These are phyloP conservation scores for Plectranthus barbatus DNA, from an alignment of 257 asterid species.

Conservation along the genomic window DNA sequence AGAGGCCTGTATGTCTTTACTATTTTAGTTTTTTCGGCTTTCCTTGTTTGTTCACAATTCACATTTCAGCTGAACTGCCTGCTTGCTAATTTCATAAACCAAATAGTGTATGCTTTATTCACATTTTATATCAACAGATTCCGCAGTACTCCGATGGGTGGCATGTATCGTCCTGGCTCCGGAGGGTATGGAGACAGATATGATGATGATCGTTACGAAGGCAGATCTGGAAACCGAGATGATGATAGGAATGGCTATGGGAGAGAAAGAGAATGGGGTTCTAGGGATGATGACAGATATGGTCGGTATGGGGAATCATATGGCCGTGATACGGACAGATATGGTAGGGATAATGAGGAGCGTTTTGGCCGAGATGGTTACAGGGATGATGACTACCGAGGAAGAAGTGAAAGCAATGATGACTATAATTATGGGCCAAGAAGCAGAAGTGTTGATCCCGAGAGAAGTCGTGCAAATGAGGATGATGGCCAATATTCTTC, in stretches of 20 bases:
- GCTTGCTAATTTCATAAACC: no score
- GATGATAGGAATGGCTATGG: conserved; percentile 79
- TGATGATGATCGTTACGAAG: conserved; percentile 70
- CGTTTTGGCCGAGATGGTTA: conserved; percentile 53
- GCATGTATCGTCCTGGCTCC: conserved; percentile 68
- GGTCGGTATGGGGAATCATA: neutral
- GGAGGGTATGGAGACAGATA: conserved; percentile 70
- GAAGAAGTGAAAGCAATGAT: conserved; percentile 53
- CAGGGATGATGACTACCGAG: conserved; percentile 63
- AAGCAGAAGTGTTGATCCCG: conserved; percentile 78
- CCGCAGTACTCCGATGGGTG: conserved; percentile 52
- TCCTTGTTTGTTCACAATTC: neutral
- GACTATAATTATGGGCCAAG: conserved; percentile 61
- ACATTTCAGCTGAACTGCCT: no score
- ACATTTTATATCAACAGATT: conserved; percentile 39
- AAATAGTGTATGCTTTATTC: neutral
- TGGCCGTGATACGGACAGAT: conserved; percentile 58
- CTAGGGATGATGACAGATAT: conserved; percentile 65
- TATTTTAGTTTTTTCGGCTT: neutral
- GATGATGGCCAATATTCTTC: conserved; percentile 81
- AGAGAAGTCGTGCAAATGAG: conserved; percentile 48
- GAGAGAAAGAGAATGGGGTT: conserved; percentile 67
- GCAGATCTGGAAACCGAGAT: conserved; percentile 31
- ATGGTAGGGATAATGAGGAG: conserved; percentile 64
- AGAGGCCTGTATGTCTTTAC: neutral